A percentile compares a stretch with the other conserved stretches of the same genome.
Evolutionary conservation across 2,329 filamentous ascomycete species (phyloP).

Genomic region (Colletotrichum sp.): DNA sequence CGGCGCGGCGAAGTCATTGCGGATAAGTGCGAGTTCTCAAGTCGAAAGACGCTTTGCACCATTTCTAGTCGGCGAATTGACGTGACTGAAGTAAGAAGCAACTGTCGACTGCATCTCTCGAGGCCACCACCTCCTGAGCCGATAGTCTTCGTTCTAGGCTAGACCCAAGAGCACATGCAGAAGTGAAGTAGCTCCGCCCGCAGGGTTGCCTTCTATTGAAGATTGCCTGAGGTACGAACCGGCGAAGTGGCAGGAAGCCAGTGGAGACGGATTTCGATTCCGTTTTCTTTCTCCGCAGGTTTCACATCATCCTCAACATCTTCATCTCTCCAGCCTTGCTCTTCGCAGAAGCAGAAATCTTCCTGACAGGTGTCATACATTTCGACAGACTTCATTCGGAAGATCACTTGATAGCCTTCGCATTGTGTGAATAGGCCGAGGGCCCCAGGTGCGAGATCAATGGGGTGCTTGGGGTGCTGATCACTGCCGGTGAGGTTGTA

Average conservation of each 20-base stretch:
- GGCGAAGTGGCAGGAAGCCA: not conserved
- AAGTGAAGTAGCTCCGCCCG: not conserved
- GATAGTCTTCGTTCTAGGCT: not conserved
- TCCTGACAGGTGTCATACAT: not conserved
- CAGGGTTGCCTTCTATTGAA: not conserved
- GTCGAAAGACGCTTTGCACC: not conserved
- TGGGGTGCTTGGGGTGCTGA: not conserved
- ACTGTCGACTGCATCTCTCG: not conserved
- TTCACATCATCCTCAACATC: not conserved
- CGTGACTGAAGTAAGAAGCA: not conserved
- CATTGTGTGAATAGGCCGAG: not conserved
- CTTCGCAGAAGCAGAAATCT: not conserved
- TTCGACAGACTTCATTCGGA: rapidly evolving
- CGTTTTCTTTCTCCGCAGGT: not conserved
- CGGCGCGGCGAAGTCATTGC: not conserved
- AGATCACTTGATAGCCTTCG: not conserved
- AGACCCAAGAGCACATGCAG: not conserved
- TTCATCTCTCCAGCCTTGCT: not conserved
- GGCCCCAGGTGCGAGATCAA: not conserved
- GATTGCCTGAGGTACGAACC: not conserved
- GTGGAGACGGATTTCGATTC: not conserved
- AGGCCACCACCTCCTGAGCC: not conserved
- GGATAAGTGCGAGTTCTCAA: not conserved
- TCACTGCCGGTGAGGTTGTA: not conserved
- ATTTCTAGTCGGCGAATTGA: not conserved